Conservation (phyloP, 495 filamentous ascomycete species). For the Hypomontagnella submonticulosa region DNA sequence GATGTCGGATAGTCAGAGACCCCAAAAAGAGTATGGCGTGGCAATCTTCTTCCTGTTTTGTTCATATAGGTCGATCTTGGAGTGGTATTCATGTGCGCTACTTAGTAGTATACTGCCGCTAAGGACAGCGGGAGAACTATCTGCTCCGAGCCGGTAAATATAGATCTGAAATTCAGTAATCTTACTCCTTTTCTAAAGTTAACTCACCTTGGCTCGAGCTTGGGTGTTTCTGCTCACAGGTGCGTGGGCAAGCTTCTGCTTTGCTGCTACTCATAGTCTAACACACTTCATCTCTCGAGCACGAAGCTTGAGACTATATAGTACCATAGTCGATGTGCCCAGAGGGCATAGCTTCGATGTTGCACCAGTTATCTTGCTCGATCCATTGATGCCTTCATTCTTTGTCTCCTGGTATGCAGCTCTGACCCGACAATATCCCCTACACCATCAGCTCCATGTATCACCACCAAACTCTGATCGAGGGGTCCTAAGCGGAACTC, state of each 20-base stretch:
- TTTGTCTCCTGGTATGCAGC: no score
- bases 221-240: not conserved
- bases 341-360: slow-evolving; percentile 10
- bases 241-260: not conserved
- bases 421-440: slow-evolving; percentile 4
- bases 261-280: not conserved
- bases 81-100: slow-evolving; percentile 23
- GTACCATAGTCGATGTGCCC: not conserved
- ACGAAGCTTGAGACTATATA: not conserved
- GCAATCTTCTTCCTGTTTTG: slow-evolving; percentile 33
- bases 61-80: slow-evolving; percentile 37
- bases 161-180: slow-evolving; percentile 46
- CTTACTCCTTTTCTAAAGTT: slow-evolving; percentile 39
- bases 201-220: not conserved
- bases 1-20: slow-evolving; percentile 23
- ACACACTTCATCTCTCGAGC: slow-evolving; percentile 1
- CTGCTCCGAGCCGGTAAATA: slow-evolving; percentile 44
- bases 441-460: slow-evolving; percentile 3
- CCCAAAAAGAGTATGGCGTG: slow-evolving; percentile 38
- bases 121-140: slow-evolving; percentile 24
- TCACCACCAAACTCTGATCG: slow-evolving; percentile 8
- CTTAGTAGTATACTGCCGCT: slow-evolving; percentile 25
- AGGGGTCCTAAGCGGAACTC: slow-evolving; percentile 13
- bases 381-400: slow-evolving; percentile 5
- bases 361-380: not conserved